Percentiles rank a stretch among this genome's conserved stretches.
These are phyloP conservation scores for Sporobolomyces roseus DNA, from an alignment of 768 basidiomycete species.

Conservation along the genomic window DNA sequence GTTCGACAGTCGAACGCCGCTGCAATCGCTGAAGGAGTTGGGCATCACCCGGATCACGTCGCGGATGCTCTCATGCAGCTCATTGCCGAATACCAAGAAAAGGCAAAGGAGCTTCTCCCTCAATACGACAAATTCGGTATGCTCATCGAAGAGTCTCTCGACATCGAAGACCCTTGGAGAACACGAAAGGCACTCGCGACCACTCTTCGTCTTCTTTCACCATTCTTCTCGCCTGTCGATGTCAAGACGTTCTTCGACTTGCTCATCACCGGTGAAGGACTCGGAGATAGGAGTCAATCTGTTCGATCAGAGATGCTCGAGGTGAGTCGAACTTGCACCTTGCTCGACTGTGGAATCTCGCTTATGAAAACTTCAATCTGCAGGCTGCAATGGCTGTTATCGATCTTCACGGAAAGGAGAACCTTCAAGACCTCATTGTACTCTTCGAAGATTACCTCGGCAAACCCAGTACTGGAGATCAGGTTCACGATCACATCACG, in stretches of 20 bases:
- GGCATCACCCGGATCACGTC: constrained; percentile 66
- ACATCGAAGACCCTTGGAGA: constrained; percentile 78
- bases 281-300: constrained; percentile 76
- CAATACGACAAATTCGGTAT: constrained; percentile 93
- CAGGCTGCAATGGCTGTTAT: constrained; percentile 72
- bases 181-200: constrained; percentile 69
- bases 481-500: constrained; percentile 76
- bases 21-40: constrained; percentile 72
- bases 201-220: constrained; percentile 65
- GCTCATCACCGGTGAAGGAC: constrained; percentile 74
- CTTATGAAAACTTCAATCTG: constrained; percentile 22
- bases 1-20: constrained; percentile 68
- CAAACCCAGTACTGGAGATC: constrained; percentile 50
- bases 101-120: constrained; percentile 80
- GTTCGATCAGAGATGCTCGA: constrained; percentile 79
- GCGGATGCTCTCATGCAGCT: constrained; percentile 52
- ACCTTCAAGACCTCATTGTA: constrained; percentile 68
- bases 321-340: constrained; percentile 20
- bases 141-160: constrained; percentile 77
- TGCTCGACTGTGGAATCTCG: not conserved
- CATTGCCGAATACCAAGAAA: constrained; percentile 74
- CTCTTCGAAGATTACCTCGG: constrained; percentile 75
- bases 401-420: constrained; percentile 71
- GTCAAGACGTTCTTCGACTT: constrained; percentile 75
- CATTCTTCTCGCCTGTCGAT: constrained; percentile 60